A percentile compares a stretch with the other conserved stretches of the same genome.
Conservation (phyloP, 1,139 yeast species). For the Nakaseomyces sp. region DNA sequence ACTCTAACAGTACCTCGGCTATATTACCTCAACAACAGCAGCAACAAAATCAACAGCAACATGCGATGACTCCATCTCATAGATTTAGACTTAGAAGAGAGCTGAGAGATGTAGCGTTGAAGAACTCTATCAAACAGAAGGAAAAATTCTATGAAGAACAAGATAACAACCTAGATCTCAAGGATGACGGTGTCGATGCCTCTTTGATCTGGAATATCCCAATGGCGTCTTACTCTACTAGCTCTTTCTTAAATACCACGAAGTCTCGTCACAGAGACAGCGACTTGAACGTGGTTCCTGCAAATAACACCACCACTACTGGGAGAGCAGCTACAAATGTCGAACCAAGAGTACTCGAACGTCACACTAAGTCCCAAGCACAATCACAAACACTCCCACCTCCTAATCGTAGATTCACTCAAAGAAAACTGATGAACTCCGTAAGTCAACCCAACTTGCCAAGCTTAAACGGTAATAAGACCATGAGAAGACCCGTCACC, state of each 20-base stretch:
- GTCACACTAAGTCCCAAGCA: too few species aligned
- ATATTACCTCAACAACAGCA: slow-evolving; percentile 11
- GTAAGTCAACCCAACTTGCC: not conserved
- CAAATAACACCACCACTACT: too few species aligned
- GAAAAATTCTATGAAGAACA: slow-evolving; percentile 36
- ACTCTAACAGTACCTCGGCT: slow-evolving; percentile 21
- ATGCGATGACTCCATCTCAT: slow-evolving; percentile 34
- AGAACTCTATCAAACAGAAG: slow-evolving; percentile 28
- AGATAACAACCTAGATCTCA: slow-evolving; percentile 16
- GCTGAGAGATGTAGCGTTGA: slow-evolving; percentile 29
- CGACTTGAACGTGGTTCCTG: too few species aligned
- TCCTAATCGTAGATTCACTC: slow-evolving; percentile 2
- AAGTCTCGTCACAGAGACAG: slow-evolving; percentile 10
- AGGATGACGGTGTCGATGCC: slow-evolving; percentile 27
- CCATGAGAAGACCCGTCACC: slow-evolving; percentile 4
- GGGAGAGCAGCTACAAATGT: too few species aligned
- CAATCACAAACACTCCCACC: slow-evolving; percentile 11
- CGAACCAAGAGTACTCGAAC: too few species aligned
- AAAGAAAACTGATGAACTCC: not conserved
- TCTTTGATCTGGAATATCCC: slow-evolving; percentile 41
- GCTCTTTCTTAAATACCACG: slow-evolving; percentile 27
- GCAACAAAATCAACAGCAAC: not conserved
- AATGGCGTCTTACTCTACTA: slow-evolving; percentile 34
- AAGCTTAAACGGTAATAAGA: not conserved
- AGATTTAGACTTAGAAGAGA: slow-evolving; percentile 32